Evolutionary conservation across 78 protist genomes (phyloP).

Genomic region (Anaeramoeba flamelloides): DNA sequence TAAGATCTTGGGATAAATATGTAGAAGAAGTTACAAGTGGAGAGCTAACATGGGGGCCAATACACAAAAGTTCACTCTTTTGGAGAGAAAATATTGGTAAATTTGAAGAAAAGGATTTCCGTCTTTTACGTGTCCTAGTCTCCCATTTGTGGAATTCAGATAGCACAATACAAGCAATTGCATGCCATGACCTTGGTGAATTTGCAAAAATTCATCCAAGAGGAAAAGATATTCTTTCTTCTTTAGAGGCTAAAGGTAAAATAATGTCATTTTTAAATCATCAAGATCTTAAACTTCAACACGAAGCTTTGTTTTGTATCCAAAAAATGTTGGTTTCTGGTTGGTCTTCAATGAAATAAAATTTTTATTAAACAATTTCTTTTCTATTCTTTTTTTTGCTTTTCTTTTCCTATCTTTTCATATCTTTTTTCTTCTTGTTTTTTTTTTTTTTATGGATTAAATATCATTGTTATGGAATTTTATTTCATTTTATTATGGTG

Average conservation of each 20-base stretch:
- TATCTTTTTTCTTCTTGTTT: too few species aligned
- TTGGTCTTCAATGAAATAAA: too few species aligned
- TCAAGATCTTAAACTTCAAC: slow-evolving; percentile 43
- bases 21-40: slow-evolving; percentile 11
- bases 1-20: not conserved
- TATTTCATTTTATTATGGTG: too few species aligned
- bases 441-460: too few species aligned
- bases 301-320: slow-evolving; percentile 56
- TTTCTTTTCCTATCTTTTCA: too few species aligned
- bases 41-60: slow-evolving; percentile 67
- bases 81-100: slow-evolving; percentile 62
- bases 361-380: too few species aligned
- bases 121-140: not conserved
- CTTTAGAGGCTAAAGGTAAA: slow-evolving; percentile 4
- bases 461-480: too few species aligned
- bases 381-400: too few species aligned
- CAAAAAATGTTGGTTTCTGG: slow-evolving; percentile 71
- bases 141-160: not conserved
- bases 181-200: slow-evolving; percentile 75
- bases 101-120: slow-evolving; percentile 46
- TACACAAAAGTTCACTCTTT: slow-evolving; percentile 62
- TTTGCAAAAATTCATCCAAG: slow-evolving; percentile 54
- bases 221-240: slow-evolving; percentile 34
- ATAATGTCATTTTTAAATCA: slow-evolving; percentile 51
- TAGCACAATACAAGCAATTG: slow-evolving; percentile 45